Conservation (phyloP, 192 early-diverging fungal genomes). For the Paraglomus occultum region DNA sequence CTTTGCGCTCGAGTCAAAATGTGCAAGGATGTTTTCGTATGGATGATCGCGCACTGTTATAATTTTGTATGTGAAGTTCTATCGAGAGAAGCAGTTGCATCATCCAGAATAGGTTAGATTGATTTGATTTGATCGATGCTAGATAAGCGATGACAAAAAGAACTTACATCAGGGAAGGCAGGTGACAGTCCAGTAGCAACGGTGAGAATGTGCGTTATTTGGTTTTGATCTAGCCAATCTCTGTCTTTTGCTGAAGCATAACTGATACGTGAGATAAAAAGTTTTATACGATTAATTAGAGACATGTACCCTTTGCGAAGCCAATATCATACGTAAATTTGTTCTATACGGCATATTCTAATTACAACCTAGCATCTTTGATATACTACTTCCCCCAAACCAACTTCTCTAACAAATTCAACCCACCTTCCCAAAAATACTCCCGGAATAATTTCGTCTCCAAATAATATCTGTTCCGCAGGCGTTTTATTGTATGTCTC, state of each 20-base stretch:
- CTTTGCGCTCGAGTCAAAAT: conserved; percentile 6
- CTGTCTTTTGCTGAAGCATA: conserved; percentile 14
- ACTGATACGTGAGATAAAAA: conserved; percentile 1
- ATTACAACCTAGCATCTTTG: no score
- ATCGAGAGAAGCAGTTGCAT: background rate
- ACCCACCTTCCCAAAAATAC: conserved; percentile 21
- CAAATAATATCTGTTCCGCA: no score
- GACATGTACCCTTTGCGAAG: background rate
- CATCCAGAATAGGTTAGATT: background rate
- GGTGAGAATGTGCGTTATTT: conserved; percentile 24
- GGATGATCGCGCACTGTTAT: background rate
- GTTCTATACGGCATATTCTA: no score
- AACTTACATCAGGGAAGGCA: conserved; percentile 7
- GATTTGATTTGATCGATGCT: background rate
- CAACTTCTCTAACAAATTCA: no score
- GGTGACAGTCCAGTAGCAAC: background rate
- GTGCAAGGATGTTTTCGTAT: background rate
- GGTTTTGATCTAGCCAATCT: conserved; percentile 14
- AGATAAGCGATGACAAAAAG: background rate
- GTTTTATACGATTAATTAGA: background rate
- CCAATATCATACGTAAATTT: background rate
- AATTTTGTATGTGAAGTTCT: conserved; percentile 13
- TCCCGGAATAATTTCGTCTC: conserved; percentile 1
- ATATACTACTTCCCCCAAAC: no score
- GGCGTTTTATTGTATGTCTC: no score